Base-by-base conservation (phyloP, 176 grass and related monocot genomes). In the Cocos nucifera region DNA sequence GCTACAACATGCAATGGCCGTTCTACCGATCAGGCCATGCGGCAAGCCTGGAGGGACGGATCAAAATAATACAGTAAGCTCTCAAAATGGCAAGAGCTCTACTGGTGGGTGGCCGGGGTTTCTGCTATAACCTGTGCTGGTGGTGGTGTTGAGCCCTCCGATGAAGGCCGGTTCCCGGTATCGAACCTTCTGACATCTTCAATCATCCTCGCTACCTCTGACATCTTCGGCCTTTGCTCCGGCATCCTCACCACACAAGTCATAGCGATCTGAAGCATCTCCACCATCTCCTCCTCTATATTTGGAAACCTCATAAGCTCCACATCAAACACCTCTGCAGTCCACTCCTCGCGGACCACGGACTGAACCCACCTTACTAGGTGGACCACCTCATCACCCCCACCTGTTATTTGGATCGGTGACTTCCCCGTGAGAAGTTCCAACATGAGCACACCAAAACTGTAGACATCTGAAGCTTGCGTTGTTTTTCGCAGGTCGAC, bases 251-350 rank as follows among this genome's bases (percentile, higher is more conserved):
- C 71, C 5, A 93, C 88, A 1, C 94, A 99, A 48, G 63, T 79
- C 94, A 99, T 99, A 24, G 74, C 85, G 23, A 99, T 84, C 82
- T 99, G 94, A 22, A 99, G 87, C 88, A 93, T 99, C 82, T 99
- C 94, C 73, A 99, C 88, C 94, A 99, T 86, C 71, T 99, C 85
- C 35, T 99, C 94, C 65, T 99, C 94, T 12, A 99, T 99, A 61
- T 99, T 93, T 4, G 94, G 85, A 63, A 84, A 93, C 82, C 94
- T 85, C 82, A 99, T 83, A 30, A 99, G 67, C 76, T 93, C 94
- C 0, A 82, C 49, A 20, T 99, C 94, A 18, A 99, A 99, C 22
- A 99, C 94, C 20, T 99, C 94, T 0, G 94, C 94, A 0, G 94
- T 99, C 94, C 94, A 99, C 72, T 99, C 94, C 69, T 99, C 94